A percentile compares a stretch with the other conserved stretches of the same genome.
Conservation (phyloP, 768 basidiomycete species). For the Kondoa malvinella region DNA sequence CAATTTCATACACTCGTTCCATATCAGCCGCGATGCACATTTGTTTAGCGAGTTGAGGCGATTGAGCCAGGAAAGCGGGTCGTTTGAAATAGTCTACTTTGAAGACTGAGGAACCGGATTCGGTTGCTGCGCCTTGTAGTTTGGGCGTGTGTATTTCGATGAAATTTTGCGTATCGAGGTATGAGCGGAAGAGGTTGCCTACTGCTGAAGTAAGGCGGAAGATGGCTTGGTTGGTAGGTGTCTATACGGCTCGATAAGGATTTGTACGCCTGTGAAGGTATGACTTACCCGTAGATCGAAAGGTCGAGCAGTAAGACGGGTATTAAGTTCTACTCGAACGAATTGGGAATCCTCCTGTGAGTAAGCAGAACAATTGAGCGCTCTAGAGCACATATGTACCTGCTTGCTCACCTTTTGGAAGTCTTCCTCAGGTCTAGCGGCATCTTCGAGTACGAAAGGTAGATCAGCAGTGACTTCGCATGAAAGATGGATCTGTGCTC, state of each 20-base stretch:
- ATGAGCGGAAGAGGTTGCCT: conserved; percentile 68
- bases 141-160: conserved; percentile 95
- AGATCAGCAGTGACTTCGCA: conserved; percentile 59
- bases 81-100: conserved; percentile 97
- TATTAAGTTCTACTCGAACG: conserved; percentile 68
- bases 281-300: conserved; percentile 53
- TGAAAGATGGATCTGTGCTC: conserved; percentile 54
- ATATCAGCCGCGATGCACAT: conserved; percentile 99
- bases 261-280: not conserved
- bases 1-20: conserved; percentile 95
- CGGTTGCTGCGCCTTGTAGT: conserved; percentile 88
- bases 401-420: conserved; percentile 42
- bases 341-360: conserved; percentile 34
- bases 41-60: conserved; percentile 92
- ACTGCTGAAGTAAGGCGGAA: conserved; percentile 84
- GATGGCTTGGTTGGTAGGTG: conserved; percentile 84
- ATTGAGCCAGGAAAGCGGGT: conserved; percentile 81
- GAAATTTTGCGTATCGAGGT: conserved; percentile 56
- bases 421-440: conserved; percentile 62
- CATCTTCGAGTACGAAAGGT: conserved; percentile 86
- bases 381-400: conserved; percentile 39
- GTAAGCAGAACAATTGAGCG: conserved; percentile 8
- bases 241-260: conserved; percentile 37
- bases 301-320: conserved; percentile 82
- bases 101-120: conserved; percentile 92